Percentiles rank a stretch among this genome's conserved stretches.
These are phyloP conservation scores for Fusarium napiforme DNA, from an alignment of 2,329 filamentous ascomycete genomes.

Conservation along the genomic window DNA sequence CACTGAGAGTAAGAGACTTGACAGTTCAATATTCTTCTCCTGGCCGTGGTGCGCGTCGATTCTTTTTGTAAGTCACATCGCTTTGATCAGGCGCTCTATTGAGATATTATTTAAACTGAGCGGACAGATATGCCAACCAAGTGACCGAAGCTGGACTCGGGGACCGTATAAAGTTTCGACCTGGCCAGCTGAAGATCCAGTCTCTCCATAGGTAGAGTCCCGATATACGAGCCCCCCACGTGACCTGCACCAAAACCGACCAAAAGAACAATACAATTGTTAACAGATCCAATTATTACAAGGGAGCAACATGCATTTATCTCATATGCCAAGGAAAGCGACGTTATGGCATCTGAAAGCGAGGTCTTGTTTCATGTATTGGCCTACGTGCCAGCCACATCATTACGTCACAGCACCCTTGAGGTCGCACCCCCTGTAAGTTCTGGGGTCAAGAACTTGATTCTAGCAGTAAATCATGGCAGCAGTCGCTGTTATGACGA, in stretches of 20 bases:
- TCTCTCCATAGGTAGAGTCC: not conserved
- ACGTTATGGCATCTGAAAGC: not conserved
- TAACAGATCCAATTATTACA: not conserved
- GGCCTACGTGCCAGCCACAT: not conserved
- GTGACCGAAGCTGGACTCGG: not conserved
- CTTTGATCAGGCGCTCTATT: not conserved
- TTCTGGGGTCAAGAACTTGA: constrained; percentile 8
- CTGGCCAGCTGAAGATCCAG: not conserved
- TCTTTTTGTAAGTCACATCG: not conserved
- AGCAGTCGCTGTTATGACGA: constrained; percentile 31
- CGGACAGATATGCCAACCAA: not conserved
- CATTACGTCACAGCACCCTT: constrained; percentile 15
- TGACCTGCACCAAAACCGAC: not conserved
- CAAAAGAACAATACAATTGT: not conserved
- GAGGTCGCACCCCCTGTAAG: not conserved
- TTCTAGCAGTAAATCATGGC: constrained; percentile 24
- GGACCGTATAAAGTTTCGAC: not conserved
- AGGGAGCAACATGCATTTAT: not conserved
- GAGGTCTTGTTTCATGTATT: not conserved
- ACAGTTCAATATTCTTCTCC: not conserved
- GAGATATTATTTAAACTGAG: not conserved
- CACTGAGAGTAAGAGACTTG: not conserved
- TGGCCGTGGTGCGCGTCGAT: not conserved
- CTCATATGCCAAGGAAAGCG: not conserved
- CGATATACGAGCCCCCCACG: not conserved